Base-by-base conservation (phyloP, 768 basidiomycete genomes). In the Serpula lacrymans region DNA sequence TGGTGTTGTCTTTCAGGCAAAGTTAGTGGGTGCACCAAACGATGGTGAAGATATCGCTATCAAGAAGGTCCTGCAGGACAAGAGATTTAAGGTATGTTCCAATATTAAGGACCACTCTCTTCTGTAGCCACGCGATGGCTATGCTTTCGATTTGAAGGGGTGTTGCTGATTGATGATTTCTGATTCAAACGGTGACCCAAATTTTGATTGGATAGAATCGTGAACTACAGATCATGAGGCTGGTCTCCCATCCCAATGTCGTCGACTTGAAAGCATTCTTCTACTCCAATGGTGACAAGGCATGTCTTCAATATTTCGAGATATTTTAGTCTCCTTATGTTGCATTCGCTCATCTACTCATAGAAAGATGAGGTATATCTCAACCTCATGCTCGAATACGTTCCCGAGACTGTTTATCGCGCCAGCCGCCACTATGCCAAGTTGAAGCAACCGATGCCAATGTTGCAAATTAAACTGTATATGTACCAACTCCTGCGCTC, bases 361-460 rank as follows among this genome's bases (percentile, higher is more conserved):
- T 67, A 96, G 93, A 98, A 98, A 77, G 96, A 99, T 67, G 96
- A 99, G 75, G 92, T 99, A 39, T 99, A 96, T 71, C 87, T 99
- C 58, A 99, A 99, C 64, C 86, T 99, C 61, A 93, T 99, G 23
- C 82, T 96, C 55, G 96, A 99, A 82, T 99, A 92, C 67, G 93
- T 99, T 37, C 96, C 96, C 28, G 96, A 98, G 71, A 99, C 96
- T 12, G 96, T 99, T 42, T 98, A 98, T 71, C 91, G 95, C 57
- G 96, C 95, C 20, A 95, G 91, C 59, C 84, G 95, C 58, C 95
- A 97, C 70, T 99, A 98, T 64, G 89, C 94, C 52, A 98, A 98
- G 69, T 88, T 99, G 69, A 99, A 99, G 74, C 96, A 99, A 63
- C 89, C 91, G 45, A 99, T 99, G 96, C 96, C 96, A 22, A 97